Percentiles rank a stretch among this genome's conserved stretches.
These are phyloP conservation scores for Sambucus nigra DNA, from an alignment of 129 eudicot genomes.

Conservation along the genomic window DNA sequence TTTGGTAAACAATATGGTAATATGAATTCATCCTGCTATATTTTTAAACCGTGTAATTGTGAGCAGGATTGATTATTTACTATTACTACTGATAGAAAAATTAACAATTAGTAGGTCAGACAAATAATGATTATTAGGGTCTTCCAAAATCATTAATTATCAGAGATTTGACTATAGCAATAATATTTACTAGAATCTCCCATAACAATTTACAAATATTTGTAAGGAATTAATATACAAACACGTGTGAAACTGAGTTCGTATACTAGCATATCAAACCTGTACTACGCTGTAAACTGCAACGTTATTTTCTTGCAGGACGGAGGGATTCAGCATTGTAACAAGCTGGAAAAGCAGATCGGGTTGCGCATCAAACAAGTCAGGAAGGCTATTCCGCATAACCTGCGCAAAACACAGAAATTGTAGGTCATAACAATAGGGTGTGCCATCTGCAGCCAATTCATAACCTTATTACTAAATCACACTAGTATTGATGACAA, in stretches of 20 bases:
- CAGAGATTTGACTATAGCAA: too few species aligned
- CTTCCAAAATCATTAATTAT: not conserved
- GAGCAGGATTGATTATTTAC: too few species aligned
- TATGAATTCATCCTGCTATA: too few species aligned
- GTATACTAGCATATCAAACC: constrained; percentile 28
- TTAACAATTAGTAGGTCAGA: too few species aligned
- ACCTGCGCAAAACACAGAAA: constrained; percentile 56
- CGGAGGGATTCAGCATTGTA: constrained; percentile 96
- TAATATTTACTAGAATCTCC: not conserved
- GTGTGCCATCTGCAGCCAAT: too few species aligned
- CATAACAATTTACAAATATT: not conserved
- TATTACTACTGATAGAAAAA: too few species aligned
- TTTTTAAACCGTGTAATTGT: too few species aligned
- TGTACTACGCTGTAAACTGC: constrained; percentile 91
- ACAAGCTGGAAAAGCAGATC: constrained; percentile 97
- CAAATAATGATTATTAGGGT: not conserved
- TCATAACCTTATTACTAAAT: too few species aligned
- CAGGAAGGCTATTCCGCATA: constrained; percentile 84
- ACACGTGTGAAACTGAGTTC: constrained; percentile 8
- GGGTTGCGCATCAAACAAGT: constrained; percentile 94
- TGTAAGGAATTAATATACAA: not conserved
- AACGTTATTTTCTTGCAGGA: constrained; percentile 70
- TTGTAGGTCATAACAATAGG: constrained; percentile 4
- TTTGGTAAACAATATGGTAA: too few species aligned
- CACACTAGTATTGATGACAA: too few species aligned